Conservation (phyloP, 768 basidiomycete species). For the Termitomyces sp. region DNA sequence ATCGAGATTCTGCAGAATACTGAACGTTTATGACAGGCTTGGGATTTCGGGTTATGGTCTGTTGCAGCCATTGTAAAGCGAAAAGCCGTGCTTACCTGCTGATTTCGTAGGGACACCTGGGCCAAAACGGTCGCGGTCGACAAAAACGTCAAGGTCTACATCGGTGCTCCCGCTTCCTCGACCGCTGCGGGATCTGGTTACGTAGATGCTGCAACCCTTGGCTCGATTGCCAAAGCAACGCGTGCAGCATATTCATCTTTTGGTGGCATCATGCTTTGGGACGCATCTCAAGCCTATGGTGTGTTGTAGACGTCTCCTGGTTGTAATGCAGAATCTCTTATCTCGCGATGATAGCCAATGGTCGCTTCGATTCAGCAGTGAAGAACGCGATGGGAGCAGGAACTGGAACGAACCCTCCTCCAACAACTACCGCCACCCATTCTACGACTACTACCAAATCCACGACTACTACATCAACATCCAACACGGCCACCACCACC, state of each 20-base stretch:
- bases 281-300: slow-evolving; percentile 42
- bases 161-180: slow-evolving; percentile 53
- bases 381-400: slow-evolving; percentile 38
- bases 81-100: background rate
- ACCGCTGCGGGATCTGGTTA: slow-evolving; percentile 55
- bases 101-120: slow-evolving; percentile 47
- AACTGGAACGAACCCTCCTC: slow-evolving; percentile 13
- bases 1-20: background rate
- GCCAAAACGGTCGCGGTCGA: slow-evolving; percentile 54
- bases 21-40: slow-evolving; percentile 27
- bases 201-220: slow-evolving; percentile 42
- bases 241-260: slow-evolving; percentile 50
- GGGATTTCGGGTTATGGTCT: slow-evolving; percentile 50
- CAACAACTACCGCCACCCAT: slow-evolving; percentile 17
- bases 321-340: background rate
- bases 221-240: slow-evolving; percentile 37
- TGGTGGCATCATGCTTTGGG: slow-evolving; percentile 51
- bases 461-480: slow-evolving; percentile 11
- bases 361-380: slow-evolving; percentile 38
- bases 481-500: slow-evolving; percentile 15
- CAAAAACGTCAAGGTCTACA: slow-evolving; percentile 52
- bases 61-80: background rate
- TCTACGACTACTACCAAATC: slow-evolving; percentile 19
- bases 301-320: slow-evolving; percentile 14
- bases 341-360: slow-evolving; percentile 29